Conservation (phyloP, 106 monocot genomes). For the Gastrodia elata region DNA sequence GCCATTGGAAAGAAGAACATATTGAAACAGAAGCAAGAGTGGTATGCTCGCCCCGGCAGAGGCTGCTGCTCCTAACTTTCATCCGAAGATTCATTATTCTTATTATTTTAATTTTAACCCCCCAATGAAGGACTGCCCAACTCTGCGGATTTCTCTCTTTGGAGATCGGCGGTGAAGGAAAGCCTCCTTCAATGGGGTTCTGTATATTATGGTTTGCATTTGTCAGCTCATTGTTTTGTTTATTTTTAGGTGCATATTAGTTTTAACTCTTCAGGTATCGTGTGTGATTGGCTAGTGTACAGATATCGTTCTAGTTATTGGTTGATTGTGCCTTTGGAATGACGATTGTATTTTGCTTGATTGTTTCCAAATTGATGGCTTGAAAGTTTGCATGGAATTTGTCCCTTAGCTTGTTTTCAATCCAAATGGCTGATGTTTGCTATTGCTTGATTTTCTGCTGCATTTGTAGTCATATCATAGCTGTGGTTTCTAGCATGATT, state of each 20-base stretch:
- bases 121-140: conserved; percentile 1
- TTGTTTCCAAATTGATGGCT: neutral
- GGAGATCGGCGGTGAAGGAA: neutral
- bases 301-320: neutral
- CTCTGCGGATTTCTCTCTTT: neutral
- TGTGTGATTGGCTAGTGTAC: neutral
- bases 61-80: conserved; percentile 42
- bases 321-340: neutral
- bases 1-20: conserved; percentile 36
- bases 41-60: conserved; percentile 11
- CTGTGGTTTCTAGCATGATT: too few species aligned
- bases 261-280: too few species aligned
- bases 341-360: neutral
- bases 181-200: neutral
- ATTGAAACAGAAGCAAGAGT: conserved; percentile 39
- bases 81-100: too few species aligned
- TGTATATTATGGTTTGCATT: conserved; percentile 24
- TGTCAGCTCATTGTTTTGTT: conserved; percentile 11
- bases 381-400: too few species aligned
- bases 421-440: too few species aligned
- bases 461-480: too few species aligned
- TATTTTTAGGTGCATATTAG: conserved; percentile 11
- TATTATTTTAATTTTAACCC: too few species aligned
- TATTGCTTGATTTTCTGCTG: too few species aligned
- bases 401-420: too few species aligned